Evolutionary conservation across 495 filamentous ascomycete species (phyloP), one percentile per base, ranked within the genome.

Genomic region (Aspergillus heteromorphus): DNA sequence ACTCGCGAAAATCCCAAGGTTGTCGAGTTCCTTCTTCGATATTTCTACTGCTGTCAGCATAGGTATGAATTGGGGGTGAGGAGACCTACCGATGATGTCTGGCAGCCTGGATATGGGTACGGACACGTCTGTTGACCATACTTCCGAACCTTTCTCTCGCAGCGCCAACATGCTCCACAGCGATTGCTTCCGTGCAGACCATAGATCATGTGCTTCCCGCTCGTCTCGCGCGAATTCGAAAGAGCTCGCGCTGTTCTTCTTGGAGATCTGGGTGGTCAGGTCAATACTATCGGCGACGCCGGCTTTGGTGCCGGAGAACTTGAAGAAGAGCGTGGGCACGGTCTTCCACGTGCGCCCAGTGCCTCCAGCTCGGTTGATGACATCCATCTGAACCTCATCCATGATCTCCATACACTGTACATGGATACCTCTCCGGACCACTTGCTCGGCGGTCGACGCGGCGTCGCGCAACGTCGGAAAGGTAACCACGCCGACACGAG

Each of bases 321-420:
- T 97, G 80, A 97, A 93, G 73, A 97, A 96, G 4, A 97, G 72
- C 4, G 92, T 96, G 4, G 92, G 92, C 16, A 82, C 82, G 55
- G 87, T 85, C 55, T 79, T 82, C 89, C 92, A 96, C 8, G 64
- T 66, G 48, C 85, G 83, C 6, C 77, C 74, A 0, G 91, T 96
- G 48, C 76, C 80, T 54, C 90, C 89, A 5, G 85, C 83, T 40
- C 77, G 65, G 71, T 97, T 97, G 72, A 97, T 91, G 57, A 89
- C 90, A 54, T 80, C 79, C 92, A 97, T 97, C 72, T 95, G 90
- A 25, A 91, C 87, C 62, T 97, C 92, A 68, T 97, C 92, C 38
- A 97, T 73, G 40, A 97, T 84, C 68, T 97, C 92, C 67, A 97
- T 85, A 8, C 91, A 91, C 17, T 90, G 89, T 17, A 97, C 84